Evolutionary conservation across 495 filamentous ascomycete genomes (phyloP), one percentile per base, ranked within the genome.

Genomic region (Penicillium parvum): DNA sequence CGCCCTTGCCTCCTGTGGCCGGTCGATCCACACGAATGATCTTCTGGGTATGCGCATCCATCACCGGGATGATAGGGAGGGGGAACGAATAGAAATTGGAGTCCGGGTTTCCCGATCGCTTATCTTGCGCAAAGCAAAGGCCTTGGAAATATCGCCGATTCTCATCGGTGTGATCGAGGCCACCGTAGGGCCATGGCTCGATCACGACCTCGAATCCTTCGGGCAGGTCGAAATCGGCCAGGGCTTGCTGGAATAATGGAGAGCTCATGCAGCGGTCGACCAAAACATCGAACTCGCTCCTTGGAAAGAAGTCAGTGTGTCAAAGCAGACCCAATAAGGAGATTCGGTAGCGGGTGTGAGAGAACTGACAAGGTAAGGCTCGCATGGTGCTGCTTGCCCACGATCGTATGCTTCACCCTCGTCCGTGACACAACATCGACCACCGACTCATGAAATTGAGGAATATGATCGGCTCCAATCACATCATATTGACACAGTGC

Each of bases 21-120:
- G 72, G 68, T 34, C 68, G 58, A 39, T 77, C 74, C 17, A 77
- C 68, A 0, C 74, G 69, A 37, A 74, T 76, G 18, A 95, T 80
- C 47, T 82, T 75, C 59, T 78, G 72, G 0, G 77, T 83, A n/a
- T 72, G 72, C 0, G 78, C 76, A 50, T 82, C 81, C 48, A 95
- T 70, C 17, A 92, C 85, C 0, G 88, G 86, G 17, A 84, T 89
- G 46, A 94, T 74, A 4, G 83, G 76, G 5, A 92, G 66, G 0
- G 88, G 88, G 47, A 86, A 82, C 0, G 87, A 82, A 62, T 95
- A 95, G 52, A 91, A 85, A 52, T 90, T 91, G 26, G 69, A 59
- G 36, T 72, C 69, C 8, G 55, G 45, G 36, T 72, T 72, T 10
- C 65, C 61, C 15, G 61, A 63, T 29, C 53, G 56, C 16, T 54